These are phyloP conservation scores for Fusarium musae DNA, from an alignment of 2,329 filamentous ascomycete genomes.

Conservation along the genomic window DNA sequence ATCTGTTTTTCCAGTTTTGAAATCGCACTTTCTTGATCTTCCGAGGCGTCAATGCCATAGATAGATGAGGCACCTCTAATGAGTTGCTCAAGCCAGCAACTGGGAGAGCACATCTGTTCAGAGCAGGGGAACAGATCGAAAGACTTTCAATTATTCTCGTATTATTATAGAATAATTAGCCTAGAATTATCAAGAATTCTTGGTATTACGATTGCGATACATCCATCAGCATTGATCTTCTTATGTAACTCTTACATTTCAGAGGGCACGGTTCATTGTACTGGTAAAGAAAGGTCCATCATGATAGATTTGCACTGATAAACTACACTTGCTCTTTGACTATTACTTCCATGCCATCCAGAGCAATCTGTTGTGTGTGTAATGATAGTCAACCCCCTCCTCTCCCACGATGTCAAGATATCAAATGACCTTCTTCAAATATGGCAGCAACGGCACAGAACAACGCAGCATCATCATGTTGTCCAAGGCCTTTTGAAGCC, in stretches of 20 bases:
- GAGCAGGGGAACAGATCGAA: neutral
- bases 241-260: neutral
- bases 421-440: neutral
- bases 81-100: neutral
- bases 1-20: neutral
- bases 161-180: too few species aligned
- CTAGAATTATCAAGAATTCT: neutral
- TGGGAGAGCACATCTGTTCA: neutral
- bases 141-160: neutral
- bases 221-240: neutral
- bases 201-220: neutral
- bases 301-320: too few species aligned
- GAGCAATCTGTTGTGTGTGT: neutral
- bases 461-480: neutral
- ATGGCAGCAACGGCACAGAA: neutral
- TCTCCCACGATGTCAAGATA: neutral
- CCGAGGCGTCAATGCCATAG: neutral
- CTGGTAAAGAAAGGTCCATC: too few species aligned
- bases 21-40: neutral
- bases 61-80: neutral
- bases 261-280: neutral
- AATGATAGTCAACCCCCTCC: neutral
- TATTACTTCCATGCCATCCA: neutral
- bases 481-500: neutral
- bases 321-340: neutral